These are phyloP conservation scores for Monoraphidium neglectum DNA, from an alignment of 139 green algal species.

Conservation along the genomic window DNA sequence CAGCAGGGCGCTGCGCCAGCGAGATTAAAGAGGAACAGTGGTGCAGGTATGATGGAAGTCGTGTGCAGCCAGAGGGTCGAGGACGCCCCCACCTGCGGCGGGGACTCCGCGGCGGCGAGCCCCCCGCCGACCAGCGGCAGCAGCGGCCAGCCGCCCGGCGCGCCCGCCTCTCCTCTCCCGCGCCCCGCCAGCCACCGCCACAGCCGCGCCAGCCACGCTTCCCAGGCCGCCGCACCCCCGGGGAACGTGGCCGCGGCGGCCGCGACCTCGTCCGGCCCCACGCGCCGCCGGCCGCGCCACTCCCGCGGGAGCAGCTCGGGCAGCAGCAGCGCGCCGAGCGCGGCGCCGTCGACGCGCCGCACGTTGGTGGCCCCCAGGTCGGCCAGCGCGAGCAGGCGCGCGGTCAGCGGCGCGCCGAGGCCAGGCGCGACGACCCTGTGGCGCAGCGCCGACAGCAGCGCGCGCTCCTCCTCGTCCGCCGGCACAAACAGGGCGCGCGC, in stretches of 20 bases:
- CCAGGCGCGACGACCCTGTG: slow-evolving; percentile 9
- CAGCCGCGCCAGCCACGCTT: not conserved
- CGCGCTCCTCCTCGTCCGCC: slow-evolving; percentile 13
- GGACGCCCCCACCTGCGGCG: not conserved
- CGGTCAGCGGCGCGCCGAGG: not conserved
- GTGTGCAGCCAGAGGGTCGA: not conserved
- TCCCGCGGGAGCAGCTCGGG: slow-evolving; percentile 47
- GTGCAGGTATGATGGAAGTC: not conserved
- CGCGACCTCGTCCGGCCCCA: slow-evolving; percentile 5
- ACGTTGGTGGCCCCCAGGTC: slow-evolving; percentile 34
- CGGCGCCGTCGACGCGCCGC: slow-evolving; percentile 20
- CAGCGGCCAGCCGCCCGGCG: not conserved
- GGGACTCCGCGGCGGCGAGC: not conserved
- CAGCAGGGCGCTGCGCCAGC: not conserved
- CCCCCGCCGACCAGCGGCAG: not conserved
- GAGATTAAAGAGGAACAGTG: not conserved
- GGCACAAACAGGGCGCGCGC: slow-evolving; percentile 8
- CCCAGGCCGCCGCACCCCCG: not conserved
- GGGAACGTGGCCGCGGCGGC: not conserved
- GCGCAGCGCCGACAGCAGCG: slow-evolving; percentile 31
- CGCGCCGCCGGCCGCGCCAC: slow-evolving; percentile 41
- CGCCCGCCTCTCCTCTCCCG: not conserved
- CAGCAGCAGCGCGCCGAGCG: slow-evolving; percentile 45
- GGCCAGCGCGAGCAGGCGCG: not conserved
- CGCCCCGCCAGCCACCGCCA: not conserved